These are phyloP conservation scores for Chenopodium formosanum DNA, from an alignment of 148 eudicot species.

Conservation along the genomic window DNA sequence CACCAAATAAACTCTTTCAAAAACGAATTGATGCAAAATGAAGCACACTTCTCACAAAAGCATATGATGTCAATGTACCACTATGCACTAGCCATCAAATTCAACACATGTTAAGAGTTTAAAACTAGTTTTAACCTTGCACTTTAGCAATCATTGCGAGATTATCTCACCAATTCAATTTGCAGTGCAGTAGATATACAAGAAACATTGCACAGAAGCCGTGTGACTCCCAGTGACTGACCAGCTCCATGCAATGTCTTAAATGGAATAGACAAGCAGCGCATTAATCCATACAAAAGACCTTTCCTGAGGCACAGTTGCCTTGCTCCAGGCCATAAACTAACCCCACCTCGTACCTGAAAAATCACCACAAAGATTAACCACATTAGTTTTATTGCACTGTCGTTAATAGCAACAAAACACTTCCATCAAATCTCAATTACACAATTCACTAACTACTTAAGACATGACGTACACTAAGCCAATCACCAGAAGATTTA, in stretches of 20 bases:
- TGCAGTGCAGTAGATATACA: constrained; percentile 65
- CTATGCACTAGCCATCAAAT: background rate
- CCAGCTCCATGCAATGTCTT: constrained; percentile 71
- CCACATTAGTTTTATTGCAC: background rate
- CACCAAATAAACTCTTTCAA: background rate
- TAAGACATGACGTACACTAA: background rate
- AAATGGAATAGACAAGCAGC: constrained; percentile 62
- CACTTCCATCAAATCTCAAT: background rate
- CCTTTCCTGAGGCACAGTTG: constrained; percentile 70
- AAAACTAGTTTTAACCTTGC: background rate
- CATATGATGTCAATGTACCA: background rate
- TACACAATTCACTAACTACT: background rate
- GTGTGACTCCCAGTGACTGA: constrained; percentile 58
- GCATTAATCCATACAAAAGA: constrained; percentile 67
- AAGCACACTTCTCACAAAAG: background rate
- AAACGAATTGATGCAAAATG: background rate
- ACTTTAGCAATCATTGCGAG: constrained; percentile 2
- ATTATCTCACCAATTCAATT: constrained; percentile 68
- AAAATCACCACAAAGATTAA: constrained; percentile 10
- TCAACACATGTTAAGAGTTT: background rate
- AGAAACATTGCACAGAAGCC: constrained; percentile 58
- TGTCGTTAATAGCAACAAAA: background rate
- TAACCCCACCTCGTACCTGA: constrained; percentile 56
- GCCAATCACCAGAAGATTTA: background rate
- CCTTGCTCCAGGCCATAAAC: constrained; percentile 68